These are phyloP conservation scores for Stachybotrys echinatus DNA, from an alignment of 2,329 filamentous ascomycete genomes.

Conservation along the genomic window DNA sequence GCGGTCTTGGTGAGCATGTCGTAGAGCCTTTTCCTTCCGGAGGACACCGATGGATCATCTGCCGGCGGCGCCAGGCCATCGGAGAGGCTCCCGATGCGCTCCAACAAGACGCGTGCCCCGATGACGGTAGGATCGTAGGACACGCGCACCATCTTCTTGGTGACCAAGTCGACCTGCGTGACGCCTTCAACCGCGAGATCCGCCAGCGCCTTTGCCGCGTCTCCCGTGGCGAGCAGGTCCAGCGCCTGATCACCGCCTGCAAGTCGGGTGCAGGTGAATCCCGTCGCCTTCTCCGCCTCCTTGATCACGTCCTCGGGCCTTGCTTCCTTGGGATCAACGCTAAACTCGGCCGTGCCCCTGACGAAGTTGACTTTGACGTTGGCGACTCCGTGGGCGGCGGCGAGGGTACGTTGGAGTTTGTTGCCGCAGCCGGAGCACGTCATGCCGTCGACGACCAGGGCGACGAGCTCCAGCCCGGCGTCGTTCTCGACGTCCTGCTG, in stretches of 20 bases:
- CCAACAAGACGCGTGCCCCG: slow-evolving; percentile 23
- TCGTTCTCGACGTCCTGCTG: slow-evolving; percentile 19
- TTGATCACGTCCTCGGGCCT: slow-evolving; percentile 20
- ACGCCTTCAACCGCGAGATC: slow-evolving; percentile 16
- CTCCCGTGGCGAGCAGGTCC: slow-evolving; percentile 18
- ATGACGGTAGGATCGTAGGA: slow-evolving; percentile 26
- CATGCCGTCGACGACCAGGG: slow-evolving; percentile 27
- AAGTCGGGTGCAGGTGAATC: slow-evolving; percentile 21
- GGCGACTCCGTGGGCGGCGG: slow-evolving; percentile 19
- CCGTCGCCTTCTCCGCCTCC: slow-evolving; percentile 18
- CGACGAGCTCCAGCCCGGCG: slow-evolving; percentile 17
- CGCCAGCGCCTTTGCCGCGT: slow-evolving; percentile 13
- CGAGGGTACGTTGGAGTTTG: slow-evolving; percentile 24
- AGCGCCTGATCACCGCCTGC: slow-evolving; percentile 19
- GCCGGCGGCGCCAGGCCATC: slow-evolving; percentile 23
- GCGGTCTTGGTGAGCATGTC: slow-evolving; percentile 26
- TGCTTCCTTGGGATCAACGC: slow-evolving; percentile 15
- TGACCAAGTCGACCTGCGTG: slow-evolving; percentile 15
- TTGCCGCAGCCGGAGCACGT: slow-evolving; percentile 29
- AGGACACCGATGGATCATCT: slow-evolving; percentile 24
- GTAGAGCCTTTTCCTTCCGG: slow-evolving; percentile 20
- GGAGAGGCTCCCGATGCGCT: slow-evolving; percentile 8
- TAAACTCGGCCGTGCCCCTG: slow-evolving; percentile 29
- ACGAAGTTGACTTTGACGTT: slow-evolving; percentile 30
- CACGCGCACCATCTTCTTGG: slow-evolving; percentile 24